A percentile compares a stretch with the other conserved stretches of the same genome.
Conservation (phyloP, 2,329 filamentous ascomycete species). For the Lachnellula willkommii region DNA sequence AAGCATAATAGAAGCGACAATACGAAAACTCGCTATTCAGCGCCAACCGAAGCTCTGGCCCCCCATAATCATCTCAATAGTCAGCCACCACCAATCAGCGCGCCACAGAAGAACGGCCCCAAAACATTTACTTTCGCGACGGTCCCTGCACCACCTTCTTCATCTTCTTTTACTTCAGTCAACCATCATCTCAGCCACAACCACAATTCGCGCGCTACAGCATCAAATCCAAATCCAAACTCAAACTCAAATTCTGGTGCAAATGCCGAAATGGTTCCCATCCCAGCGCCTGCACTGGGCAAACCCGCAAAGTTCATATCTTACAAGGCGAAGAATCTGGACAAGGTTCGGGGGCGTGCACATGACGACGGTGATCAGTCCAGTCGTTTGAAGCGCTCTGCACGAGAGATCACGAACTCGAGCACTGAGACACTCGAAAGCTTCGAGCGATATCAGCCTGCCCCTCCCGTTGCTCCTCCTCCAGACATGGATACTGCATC, state of each 20-base stretch:
- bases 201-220: constrained; percentile 7
- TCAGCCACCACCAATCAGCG: constrained; percentile 24
- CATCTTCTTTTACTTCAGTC: constrained; percentile 8
- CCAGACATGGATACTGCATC: constrained; percentile 17
- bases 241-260: background rate
- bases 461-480: background rate
- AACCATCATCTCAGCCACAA: background rate
- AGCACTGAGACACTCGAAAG: constrained; percentile 20
- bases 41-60: constrained; percentile 24
- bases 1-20: background rate
- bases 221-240: background rate
- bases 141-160: constrained; percentile 11
- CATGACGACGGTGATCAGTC: constrained; percentile 19
- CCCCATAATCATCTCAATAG: constrained; percentile 17
- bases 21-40: constrained; percentile 22
- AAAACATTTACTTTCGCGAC: constrained; percentile 27
- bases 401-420: constrained; percentile 23
- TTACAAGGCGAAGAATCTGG: constrained; percentile 19
- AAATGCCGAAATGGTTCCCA: constrained; percentile 11
- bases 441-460: constrained; percentile 24
- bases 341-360: constrained; percentile 10
- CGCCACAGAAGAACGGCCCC: constrained; percentile 18
- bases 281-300: constrained; percentile 1
- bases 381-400: constrained; percentile 24
- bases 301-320: constrained; percentile 3